Percentiles rank a stretch among this genome's conserved stretches.
phyloP scores from a whole-genome alignment of 208 protist species.

The Crithidia thermophila region DNA sequence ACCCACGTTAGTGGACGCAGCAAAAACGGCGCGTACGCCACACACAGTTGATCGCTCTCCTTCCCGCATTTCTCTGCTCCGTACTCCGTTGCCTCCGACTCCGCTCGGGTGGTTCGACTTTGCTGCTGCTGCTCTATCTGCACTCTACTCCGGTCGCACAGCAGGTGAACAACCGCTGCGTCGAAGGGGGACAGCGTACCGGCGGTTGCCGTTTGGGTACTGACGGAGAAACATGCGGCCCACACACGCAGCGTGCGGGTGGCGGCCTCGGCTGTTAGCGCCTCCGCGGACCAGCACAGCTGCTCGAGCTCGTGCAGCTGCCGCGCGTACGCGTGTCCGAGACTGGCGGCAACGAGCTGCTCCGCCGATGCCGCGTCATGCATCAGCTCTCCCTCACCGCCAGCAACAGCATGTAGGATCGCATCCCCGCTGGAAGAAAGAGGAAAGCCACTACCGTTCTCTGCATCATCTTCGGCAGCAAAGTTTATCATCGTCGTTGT shows the following conservation, averaged over 20 bases:
- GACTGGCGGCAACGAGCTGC: constrained; percentile 8
- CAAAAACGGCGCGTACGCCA: neutral
- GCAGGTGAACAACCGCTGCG: constrained; percentile 1
- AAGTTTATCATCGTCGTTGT: neutral
- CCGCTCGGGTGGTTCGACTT: neutral
- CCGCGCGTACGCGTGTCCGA: constrained; percentile 19
- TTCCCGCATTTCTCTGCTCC: neutral
- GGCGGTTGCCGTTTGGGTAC: neutral
- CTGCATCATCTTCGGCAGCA: constrained; percentile 1
- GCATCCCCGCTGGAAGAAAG: too few relatives aligned
- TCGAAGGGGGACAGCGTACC: constrained; percentile 4
- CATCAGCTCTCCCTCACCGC: neutral
- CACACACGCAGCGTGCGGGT: constrained; percentile 19
- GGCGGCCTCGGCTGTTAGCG: constrained; percentile 10
- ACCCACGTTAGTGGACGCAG: constrained; percentile 7
- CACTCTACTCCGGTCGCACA: neutral
- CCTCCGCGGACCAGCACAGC: constrained; percentile 8
- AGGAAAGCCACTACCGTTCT: too few relatives aligned
- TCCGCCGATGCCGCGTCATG: constrained; percentile 6
- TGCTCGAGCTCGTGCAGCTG: constrained; percentile 25
- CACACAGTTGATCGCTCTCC: neutral
- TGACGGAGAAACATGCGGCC: constrained; percentile 3
- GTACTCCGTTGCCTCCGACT: too few relatives aligned
- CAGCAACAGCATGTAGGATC: neutral
- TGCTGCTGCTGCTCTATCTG: neutral